Evolutionary conservation across 441 rosid species (phyloP).

Genomic region (Mallotus repandus): DNA sequence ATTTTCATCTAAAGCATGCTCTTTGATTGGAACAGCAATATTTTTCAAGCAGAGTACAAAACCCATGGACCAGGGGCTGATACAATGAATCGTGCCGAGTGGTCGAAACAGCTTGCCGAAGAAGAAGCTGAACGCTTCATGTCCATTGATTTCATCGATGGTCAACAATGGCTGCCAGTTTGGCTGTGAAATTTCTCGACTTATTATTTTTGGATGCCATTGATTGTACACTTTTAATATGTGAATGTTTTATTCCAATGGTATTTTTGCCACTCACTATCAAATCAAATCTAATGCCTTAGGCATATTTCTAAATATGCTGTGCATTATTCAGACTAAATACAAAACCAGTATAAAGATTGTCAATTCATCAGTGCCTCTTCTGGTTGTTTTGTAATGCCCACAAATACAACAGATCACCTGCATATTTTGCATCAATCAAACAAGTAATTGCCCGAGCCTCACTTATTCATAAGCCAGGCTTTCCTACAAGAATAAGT

Average conservation of each 20-base stretch:
- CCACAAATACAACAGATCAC: no score
- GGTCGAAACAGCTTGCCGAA: conserved; percentile 67
- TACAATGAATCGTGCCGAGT: conserved; percentile 31
- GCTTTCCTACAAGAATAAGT: no score
- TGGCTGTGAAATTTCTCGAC: conserved; percentile 25
- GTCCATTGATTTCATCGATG: conserved; percentile 66
- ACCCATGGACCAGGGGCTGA: conserved; percentile 81
- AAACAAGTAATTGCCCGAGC: no score
- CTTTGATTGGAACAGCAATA: conserved; percentile 36
- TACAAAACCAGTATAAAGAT: not conserved
- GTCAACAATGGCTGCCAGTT: conserved; percentile 75
- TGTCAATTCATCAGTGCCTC: no score
- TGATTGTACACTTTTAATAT: not conserved
- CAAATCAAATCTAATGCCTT: not conserved
- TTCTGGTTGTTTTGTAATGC: no score
- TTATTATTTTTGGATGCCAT: not conserved
- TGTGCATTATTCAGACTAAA: not conserved
- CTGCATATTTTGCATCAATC: no score
- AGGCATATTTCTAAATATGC: not conserved
- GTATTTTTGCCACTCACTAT: not conserved
- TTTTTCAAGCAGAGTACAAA: conserved; percentile 66
- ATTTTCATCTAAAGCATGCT: not conserved
- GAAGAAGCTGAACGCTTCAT: conserved; percentile 52
- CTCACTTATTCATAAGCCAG: no score
- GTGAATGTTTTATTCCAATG: not conserved